These are phyloP conservation scores for Leccinum subspadiceum DNA, from an alignment of 1,284 basidiomycete species.

Conservation along the genomic window DNA sequence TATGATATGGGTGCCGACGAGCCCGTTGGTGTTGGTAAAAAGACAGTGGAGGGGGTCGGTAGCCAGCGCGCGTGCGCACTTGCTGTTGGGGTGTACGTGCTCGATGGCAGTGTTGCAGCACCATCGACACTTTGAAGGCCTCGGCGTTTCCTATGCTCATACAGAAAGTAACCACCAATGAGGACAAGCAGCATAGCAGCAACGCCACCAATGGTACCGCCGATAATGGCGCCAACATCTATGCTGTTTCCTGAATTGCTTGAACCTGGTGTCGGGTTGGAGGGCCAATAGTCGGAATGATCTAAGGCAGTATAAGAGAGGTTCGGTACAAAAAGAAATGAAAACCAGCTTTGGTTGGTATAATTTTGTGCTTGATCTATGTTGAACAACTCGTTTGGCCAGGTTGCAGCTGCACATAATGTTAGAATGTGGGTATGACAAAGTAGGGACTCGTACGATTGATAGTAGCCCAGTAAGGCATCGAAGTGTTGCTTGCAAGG, in stretches of 20 bases:
- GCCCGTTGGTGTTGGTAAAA: neutral
- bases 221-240: conserved; percentile 23
- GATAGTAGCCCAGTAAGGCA: conserved; percentile 28
- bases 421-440: neutral
- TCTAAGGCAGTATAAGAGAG: conserved; percentile 4
- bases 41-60: conserved; percentile 11
- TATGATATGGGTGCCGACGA: conserved; percentile 4
- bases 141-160: conserved; percentile 8
- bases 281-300: conserved; percentile 13
- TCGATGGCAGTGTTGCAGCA: neutral
- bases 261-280: neutral
- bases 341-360: conserved; percentile 7
- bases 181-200: conserved; percentile 19
- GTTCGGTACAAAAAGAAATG: too few species aligned
- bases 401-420: conserved; percentile 16
- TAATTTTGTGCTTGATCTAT: conserved; percentile 12
- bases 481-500: conserved; percentile 19
- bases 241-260: neutral
- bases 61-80: conserved; percentile 7
- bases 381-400: conserved; percentile 19
- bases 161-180: conserved; percentile 21
- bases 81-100: neutral
- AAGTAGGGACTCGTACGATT: conserved; percentile 19
- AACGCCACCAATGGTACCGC: conserved; percentile 22
- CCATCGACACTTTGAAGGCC: neutral